Percentiles rank a stretch among this genome's conserved stretches.
These are phyloP conservation scores for Bidens hawaiensis DNA, from an alignment of 140 eudicot genomes.

Conservation along the genomic window DNA sequence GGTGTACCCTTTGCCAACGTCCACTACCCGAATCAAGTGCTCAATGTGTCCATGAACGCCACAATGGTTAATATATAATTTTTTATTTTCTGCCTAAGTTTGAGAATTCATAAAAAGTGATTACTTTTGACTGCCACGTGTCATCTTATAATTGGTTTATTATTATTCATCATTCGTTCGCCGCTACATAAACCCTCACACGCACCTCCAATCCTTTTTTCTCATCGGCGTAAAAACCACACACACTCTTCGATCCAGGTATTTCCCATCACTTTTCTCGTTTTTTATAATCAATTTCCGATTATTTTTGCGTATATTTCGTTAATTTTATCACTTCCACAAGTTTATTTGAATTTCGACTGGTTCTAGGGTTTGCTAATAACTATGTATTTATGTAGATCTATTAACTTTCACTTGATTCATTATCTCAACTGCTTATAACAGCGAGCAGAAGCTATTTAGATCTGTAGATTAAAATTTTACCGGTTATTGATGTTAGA, in stretches of 20 bases:
- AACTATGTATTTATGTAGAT: constrained; percentile 7
- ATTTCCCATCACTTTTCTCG: background rate
- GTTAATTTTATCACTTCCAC: background rate
- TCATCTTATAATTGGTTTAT: constrained; percentile 19
- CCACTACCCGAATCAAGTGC: too few species aligned
- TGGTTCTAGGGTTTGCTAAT: constrained; percentile 10
- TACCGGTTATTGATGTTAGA: background rate
- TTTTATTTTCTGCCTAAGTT: too few species aligned
- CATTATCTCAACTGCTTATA: background rate
- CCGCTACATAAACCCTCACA: constrained; percentile 14
- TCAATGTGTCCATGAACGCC: too few species aligned
- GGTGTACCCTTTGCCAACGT: too few species aligned
- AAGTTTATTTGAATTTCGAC: background rate
- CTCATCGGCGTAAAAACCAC: background rate
- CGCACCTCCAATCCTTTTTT: background rate
- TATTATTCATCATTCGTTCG: background rate
- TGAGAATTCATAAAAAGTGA: too few species aligned
- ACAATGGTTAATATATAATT: too few species aligned
- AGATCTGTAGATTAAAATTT: background rate
- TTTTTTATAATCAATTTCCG: background rate
- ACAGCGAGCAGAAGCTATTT: background rate
- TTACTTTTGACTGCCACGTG: constrained; percentile 11
- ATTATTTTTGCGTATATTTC: background rate
- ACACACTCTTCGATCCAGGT: constrained; percentile 8
- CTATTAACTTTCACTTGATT: constrained; percentile 7